Conservation (phyloP, 805 yeast genomes). For the Helenozyma baotianmanensis region DNA sequence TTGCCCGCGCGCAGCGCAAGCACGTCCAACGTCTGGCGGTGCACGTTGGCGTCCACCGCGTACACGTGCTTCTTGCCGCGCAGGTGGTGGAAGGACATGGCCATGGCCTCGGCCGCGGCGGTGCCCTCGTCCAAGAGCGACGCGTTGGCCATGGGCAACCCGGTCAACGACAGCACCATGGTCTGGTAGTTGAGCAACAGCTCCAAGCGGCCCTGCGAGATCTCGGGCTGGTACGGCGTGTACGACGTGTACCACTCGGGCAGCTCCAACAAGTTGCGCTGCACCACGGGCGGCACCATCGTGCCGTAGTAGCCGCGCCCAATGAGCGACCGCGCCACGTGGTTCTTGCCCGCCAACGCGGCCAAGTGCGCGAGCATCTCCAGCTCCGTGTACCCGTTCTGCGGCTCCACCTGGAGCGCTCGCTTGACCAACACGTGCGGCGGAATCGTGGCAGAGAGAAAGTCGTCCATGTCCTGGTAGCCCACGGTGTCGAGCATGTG, state of each 20-base stretch:
- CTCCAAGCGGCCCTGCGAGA: slow-evolving; percentile 93
- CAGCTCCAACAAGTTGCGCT: slow-evolving; percentile 83
- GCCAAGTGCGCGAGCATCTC: slow-evolving; percentile 69
- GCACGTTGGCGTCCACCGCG: slow-evolving; percentile 71
- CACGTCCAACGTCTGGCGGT: slow-evolving; percentile 83
- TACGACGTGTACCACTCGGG: slow-evolving; percentile 99
- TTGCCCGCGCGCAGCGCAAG: slow-evolving; percentile 74
- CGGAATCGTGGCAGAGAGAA: slow-evolving; percentile 74
- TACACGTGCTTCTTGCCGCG: slow-evolving; percentile 66
- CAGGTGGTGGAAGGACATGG: slow-evolving; percentile 63
- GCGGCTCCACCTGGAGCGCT: slow-evolving; percentile 62
- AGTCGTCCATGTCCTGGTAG: slow-evolving; percentile 61
- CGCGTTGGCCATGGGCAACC: slow-evolving; percentile 91
- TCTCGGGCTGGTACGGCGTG: slow-evolving; percentile 98
- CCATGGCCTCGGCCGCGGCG: slow-evolving; percentile 97
- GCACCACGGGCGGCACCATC: slow-evolving; percentile 83
- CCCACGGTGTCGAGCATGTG: slow-evolving; percentile 67
- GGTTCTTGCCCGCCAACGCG: slow-evolving; percentile 70
- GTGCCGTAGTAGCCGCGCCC: slow-evolving; percentile 97
- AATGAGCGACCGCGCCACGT: slow-evolving; percentile 67
- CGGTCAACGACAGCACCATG: slow-evolving; percentile 84
- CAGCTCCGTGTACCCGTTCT: slow-evolving; percentile 72
- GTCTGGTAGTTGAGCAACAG: slow-evolving; percentile 90
- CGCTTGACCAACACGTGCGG: slow-evolving; percentile 66
- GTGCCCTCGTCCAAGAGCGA: slow-evolving; percentile 94